Evolutionary conservation across 495 filamentous ascomycete genomes (phyloP).

Genomic region (Staphylotrichum tortipilum): DNA sequence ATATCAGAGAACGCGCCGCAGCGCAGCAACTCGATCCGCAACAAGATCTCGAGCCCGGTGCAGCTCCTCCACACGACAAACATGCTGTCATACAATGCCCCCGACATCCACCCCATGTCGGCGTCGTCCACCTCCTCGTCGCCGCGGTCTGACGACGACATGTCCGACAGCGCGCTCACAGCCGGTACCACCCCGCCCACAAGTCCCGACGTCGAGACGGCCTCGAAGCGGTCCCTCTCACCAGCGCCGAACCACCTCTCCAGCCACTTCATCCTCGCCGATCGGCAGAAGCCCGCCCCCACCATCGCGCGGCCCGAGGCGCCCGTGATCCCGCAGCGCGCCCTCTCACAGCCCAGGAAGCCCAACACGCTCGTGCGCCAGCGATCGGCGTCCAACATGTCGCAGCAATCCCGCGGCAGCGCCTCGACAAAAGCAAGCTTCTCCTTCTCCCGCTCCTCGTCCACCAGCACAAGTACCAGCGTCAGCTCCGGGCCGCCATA

Average conservation of each 20-base stretch:
- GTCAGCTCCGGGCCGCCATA: constrained; percentile 23
- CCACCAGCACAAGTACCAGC: constrained; percentile 38
- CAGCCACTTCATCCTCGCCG: constrained; percentile 60
- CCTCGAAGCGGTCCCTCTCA: constrained; percentile 47
- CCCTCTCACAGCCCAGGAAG: constrained; percentile 71
- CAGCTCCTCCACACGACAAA: constrained; percentile 90
- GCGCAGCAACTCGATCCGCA: constrained; percentile 43
- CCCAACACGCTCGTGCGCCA: constrained; percentile 51
- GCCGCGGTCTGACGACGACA: constrained; percentile 45
- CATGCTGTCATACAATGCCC: constrained; percentile 88
- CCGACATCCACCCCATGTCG: constrained; percentile 55
- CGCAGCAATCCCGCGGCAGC: constrained; percentile 38
- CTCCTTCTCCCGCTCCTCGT: constrained; percentile 40
- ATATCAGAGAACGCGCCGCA: constrained; percentile 27
- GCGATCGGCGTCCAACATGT: constrained; percentile 47
- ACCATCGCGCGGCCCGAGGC: constrained; percentile 37
- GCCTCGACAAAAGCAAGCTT: constrained; percentile 39
- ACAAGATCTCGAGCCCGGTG: constrained; percentile 79
- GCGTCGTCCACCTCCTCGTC: constrained; percentile 50
- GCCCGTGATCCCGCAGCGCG: constrained; percentile 63
- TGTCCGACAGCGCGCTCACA: constrained; percentile 52
- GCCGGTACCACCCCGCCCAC: constrained; percentile 53
- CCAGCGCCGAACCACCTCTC: constrained; percentile 72
- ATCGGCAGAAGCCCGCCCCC: constrained; percentile 28
- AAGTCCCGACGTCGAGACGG: constrained; percentile 64